Evolutionary conservation across 768 basidiomycete species (phyloP).

Genomic region (Russula virescens): DNA sequence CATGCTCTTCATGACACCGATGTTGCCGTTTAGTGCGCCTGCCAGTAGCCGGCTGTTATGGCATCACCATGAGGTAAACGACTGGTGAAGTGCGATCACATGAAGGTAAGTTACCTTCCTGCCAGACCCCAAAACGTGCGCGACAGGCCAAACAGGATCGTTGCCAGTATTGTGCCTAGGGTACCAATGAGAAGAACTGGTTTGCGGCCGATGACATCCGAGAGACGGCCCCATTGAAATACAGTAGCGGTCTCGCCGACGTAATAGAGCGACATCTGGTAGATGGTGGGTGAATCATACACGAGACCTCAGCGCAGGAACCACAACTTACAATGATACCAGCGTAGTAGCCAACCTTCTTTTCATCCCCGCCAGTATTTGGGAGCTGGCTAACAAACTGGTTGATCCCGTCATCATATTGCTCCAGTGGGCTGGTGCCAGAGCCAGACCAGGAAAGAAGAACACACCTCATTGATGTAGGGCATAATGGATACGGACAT

Average conservation of each 20-base stretch:
- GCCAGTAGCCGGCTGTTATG: not conserved
- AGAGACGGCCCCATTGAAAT: conserved; percentile 43
- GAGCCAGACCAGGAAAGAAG: no score
- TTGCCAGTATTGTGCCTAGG: conserved; percentile 31
- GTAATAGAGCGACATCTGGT: conserved; percentile 44
- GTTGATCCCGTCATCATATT: no score
- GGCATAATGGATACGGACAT: not conserved
- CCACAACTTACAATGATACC: not conserved
- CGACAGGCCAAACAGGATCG: conserved; percentile 34
- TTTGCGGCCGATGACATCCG: conserved; percentile 44
- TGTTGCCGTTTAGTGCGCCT: conserved; percentile 8
- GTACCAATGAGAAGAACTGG: conserved; percentile 41
- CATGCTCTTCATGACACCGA: conserved; percentile 25
- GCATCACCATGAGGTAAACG: not conserved
- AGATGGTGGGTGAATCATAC: no score
- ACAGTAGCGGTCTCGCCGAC: conserved; percentile 41
- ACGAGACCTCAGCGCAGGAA: no score
- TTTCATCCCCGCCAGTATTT: not conserved
- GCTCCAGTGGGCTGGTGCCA: no score
- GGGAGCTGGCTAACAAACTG: not conserved
- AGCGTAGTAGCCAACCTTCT: not conserved
- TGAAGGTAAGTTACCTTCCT: conserved; percentile 30
- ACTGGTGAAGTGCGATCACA: no score
- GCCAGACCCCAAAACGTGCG: conserved; percentile 30
- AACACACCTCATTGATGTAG: not conserved